Percentiles rank a stretch among this genome's conserved stretches.
Evolutionary conservation across 352 stramenopile species (phyloP).

Genomic region (Pythium insidiosum): DNA sequence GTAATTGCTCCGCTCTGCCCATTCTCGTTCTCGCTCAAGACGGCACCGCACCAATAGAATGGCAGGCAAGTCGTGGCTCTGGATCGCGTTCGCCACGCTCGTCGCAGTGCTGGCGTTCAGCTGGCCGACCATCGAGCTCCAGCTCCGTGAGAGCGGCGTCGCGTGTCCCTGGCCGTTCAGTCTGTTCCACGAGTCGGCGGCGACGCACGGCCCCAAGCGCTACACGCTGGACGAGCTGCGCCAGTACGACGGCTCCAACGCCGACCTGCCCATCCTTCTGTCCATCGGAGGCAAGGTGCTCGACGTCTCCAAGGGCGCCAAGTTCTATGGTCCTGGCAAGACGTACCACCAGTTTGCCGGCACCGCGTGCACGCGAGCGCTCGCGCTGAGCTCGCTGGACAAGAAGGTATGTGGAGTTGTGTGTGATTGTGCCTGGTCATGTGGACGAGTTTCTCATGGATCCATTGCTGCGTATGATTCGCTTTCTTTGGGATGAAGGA

Average conservation of each 20-base stretch:
- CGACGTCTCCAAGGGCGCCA: constrained; percentile 58
- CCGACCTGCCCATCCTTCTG: constrained; percentile 53
- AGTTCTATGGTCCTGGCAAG: constrained; percentile 71
- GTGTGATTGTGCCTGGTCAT: no score
- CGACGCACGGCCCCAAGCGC: constrained; percentile 10
- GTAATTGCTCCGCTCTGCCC: no score
- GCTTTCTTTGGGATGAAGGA: constrained; percentile 22
- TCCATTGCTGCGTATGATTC: no score
- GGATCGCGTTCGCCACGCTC: constrained; percentile 40
- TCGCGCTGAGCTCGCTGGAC: constrained; percentile 64
- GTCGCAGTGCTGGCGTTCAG: constrained; percentile 45
- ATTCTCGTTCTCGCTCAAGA: neutral
- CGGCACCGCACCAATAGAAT: neutral
- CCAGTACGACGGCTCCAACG: constrained; percentile 62
- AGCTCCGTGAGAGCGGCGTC: constrained; percentile 36
- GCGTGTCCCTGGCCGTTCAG: constrained; percentile 63
- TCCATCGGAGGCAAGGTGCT: constrained; percentile 71
- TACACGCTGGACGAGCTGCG: constrained; percentile 65
- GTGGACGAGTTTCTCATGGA: neutral
- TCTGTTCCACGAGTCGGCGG: no score
- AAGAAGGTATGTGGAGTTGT: no score
- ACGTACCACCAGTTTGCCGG: constrained; percentile 70
- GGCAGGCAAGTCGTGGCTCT: constrained; percentile 18
- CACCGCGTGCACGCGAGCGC: constrained; percentile 68
- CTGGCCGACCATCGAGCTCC: constrained; percentile 70